Percentiles rank a stretch among this genome's conserved stretches.
Evolutionary conservation across 2,329 filamentous ascomycete species (phyloP).

Genomic region (Coniochaeta ligniaria): DNA sequence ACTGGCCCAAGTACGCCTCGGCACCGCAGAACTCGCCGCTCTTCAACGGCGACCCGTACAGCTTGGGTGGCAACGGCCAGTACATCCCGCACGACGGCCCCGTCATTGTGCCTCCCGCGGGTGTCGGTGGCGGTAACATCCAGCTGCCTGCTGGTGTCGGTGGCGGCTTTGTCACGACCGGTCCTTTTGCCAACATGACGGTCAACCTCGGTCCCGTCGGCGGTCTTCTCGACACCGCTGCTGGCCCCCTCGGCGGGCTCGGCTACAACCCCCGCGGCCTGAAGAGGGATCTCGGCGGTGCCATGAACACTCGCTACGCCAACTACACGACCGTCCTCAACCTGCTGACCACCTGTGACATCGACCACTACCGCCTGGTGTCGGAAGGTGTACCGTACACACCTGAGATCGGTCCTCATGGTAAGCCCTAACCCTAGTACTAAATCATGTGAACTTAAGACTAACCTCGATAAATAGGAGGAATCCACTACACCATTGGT

Average conservation of each 20-base stretch:
- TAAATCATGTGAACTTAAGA: too few relatives aligned
- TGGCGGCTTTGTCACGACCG: slow-evolving; percentile 41
- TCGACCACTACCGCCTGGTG: slow-evolving; percentile 24
- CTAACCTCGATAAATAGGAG: too few relatives aligned
- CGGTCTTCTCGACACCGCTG: slow-evolving; percentile 9
- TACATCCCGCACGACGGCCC: slow-evolving; percentile 22
- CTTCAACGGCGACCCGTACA: slow-evolving; percentile 42
- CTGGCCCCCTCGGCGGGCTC: slow-evolving; percentile 18
- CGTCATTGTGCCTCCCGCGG: slow-evolving; percentile 17
- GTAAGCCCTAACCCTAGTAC: too few relatives aligned
- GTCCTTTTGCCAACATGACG: slow-evolving; percentile 32
- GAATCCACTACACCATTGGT: slow-evolving; percentile 24
- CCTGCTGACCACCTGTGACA: slow-evolving; percentile 22
- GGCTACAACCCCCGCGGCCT: slow-evolving; percentile 28
- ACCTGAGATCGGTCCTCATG: slow-evolving; percentile 21
- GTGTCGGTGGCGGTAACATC: slow-evolving; percentile 1
- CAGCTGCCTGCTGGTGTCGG: slow-evolving; percentile 28
- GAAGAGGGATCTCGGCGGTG: slow-evolving; percentile 19
- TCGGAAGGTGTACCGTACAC: slow-evolving; percentile 25
- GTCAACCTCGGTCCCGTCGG: slow-evolving; percentile 25
- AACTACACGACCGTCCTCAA: slow-evolving; percentile 19
- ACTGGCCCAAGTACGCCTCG: slow-evolving; percentile 38
- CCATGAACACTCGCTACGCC: slow-evolving; percentile 21
- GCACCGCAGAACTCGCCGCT: slow-evolving; percentile 37
- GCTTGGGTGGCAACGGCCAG: slow-evolving; percentile 37